These are phyloP conservation scores for Pyrus communis DNA, from an alignment of 306 rosid genomes.

Conservation along the genomic window DNA sequence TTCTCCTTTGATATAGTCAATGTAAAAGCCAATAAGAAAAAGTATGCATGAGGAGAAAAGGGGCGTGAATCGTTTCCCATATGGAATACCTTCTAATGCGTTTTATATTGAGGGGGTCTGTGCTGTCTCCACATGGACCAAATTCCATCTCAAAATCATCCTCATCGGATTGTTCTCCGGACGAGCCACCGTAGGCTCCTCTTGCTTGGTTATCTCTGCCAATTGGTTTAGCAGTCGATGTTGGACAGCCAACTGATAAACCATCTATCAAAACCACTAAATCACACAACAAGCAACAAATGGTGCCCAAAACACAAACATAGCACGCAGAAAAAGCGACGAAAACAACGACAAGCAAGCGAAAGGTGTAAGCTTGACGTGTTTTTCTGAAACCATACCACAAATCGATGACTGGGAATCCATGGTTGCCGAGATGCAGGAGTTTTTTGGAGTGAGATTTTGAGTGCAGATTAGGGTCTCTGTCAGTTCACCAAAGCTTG, in stretches of 20 bases:
- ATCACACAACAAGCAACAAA: neutral
- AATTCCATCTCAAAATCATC: conserved; percentile 50
- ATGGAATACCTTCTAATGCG: conserved; percentile 60
- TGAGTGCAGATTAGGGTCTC: conserved; percentile 32
- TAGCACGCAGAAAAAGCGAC: neutral
- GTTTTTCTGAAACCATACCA: conserved; percentile 21
- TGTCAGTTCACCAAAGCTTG: conserved; percentile 35
- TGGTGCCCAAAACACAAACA: neutral
- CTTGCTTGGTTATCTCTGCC: conserved; percentile 37
- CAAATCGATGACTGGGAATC: conserved; percentile 80
- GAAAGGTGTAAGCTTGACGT: neutral
- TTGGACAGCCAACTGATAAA: conserved; percentile 66
- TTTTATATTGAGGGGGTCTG: conserved; percentile 38
- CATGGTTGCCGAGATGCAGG: conserved; percentile 47
- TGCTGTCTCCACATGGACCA: conserved; percentile 61
- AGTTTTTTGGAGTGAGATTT: conserved; percentile 42
- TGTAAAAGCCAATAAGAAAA: neutral
- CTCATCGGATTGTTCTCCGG: conserved; percentile 69
- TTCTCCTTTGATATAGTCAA: too few relatives aligned
- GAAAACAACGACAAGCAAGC: neutral
- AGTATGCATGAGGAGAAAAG: neutral
- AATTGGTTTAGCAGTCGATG: conserved; percentile 50
- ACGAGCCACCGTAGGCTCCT: conserved; percentile 63
- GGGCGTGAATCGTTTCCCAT: neutral
- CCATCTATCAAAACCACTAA: neutral